Percentiles rank a stretch among this genome's conserved stretches.
Conservation (phyloP, 2,329 filamentous ascomycete species). For the Penicillium occitanis region DNA sequence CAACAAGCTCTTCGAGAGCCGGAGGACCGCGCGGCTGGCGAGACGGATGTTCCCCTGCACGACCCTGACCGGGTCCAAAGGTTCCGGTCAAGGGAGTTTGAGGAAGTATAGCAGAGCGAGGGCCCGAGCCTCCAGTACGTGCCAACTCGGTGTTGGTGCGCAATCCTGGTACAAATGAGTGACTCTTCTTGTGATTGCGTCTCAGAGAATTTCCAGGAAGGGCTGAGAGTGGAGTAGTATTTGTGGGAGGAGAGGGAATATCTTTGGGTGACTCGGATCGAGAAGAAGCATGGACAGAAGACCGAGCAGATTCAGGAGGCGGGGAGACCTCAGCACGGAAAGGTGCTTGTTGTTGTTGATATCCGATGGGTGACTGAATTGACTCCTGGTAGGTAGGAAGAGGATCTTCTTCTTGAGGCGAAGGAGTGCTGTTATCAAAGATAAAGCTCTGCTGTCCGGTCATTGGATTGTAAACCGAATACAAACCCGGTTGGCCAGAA, state of each 20-base stretch:
- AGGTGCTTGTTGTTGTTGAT: slow-evolving; percentile 52
- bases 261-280: slow-evolving; percentile 59
- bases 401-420: slow-evolving; percentile 47
- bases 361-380: slow-evolving; percentile 48
- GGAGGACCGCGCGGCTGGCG: slow-evolving; percentile 93
- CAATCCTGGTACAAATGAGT: slow-evolving; percentile 63
- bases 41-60: slow-evolving; percentile 89
- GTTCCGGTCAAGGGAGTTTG: slow-evolving; percentile 76
- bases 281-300: slow-evolving; percentile 57
- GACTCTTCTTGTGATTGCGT: slow-evolving; percentile 86
- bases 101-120: slow-evolving; percentile 78
- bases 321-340: slow-evolving; percentile 82
- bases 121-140: slow-evolving; percentile 59
- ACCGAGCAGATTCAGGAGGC: slow-evolving; percentile 63
- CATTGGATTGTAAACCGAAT: slow-evolving; percentile 78
- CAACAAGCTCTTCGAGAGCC: slow-evolving; percentile 82
- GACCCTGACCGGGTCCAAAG: slow-evolving; percentile 88
- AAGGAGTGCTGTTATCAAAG: slow-evolving; percentile 63
- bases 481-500: slow-evolving; percentile 71
- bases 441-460: slow-evolving; percentile 83
- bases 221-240: slow-evolving; percentile 73
- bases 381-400: slow-evolving; percentile 34
- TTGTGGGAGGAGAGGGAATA: slow-evolving; percentile 67
- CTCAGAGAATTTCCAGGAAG: slow-evolving; percentile 91
- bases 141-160: slow-evolving; percentile 54